phyloP scores from a whole-genome alignment of 2,329 filamentous ascomycete species.

The Talaromyces verruculosus region DNA sequence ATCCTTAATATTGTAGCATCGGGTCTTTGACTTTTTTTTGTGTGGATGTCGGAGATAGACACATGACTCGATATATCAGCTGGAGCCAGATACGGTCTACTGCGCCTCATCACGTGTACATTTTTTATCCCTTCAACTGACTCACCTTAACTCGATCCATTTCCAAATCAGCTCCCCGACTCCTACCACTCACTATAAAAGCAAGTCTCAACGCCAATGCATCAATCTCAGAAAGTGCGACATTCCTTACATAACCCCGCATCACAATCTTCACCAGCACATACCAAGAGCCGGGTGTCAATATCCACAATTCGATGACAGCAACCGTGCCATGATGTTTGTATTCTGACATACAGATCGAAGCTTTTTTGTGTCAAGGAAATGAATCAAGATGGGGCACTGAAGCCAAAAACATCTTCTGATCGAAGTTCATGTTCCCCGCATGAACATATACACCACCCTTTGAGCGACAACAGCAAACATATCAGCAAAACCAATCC shows the following conservation, averaged over 20 bases:
- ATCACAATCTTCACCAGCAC: not conserved
- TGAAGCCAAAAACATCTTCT: not conserved
- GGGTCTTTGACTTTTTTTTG: not conserved
- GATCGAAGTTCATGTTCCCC: not conserved
- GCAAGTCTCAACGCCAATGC: not conserved
- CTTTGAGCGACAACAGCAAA: no score
- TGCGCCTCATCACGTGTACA: conserved; percentile 19
- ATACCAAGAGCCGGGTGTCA: not conserved
- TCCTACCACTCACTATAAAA: not conserved
- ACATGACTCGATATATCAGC: not conserved
- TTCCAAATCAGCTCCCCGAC: not conserved
- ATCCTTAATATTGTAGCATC: no score
- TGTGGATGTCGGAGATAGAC: not conserved
- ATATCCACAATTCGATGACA: not conserved
- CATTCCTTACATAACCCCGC: conserved; percentile 5
- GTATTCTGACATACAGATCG: not conserved
- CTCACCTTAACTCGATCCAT: not conserved
- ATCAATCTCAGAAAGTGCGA: not conserved
- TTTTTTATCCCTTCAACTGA: not conserved
- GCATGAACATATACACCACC: not conserved
- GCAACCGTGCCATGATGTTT: not conserved
- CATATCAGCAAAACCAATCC: not conserved
- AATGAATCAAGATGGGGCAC: conserved; percentile 13
- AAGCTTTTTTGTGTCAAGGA: not conserved
- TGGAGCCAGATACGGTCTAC: not conserved